Conservation (phyloP, 371 early-diverging fungal genomes). For the Furculomyces boomerangus region DNA sequence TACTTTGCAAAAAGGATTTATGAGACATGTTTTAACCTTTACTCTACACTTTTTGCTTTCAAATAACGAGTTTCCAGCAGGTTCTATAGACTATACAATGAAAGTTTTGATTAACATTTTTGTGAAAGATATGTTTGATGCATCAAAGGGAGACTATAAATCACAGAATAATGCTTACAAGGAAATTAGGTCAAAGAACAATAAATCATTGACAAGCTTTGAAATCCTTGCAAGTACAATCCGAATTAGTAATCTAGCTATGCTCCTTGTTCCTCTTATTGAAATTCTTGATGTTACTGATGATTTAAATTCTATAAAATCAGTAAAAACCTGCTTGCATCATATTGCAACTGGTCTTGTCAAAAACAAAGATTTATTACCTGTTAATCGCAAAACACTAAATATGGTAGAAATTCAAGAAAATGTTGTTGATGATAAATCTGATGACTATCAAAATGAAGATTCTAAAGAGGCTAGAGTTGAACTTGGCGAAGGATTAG, state of each 20-base stretch:
- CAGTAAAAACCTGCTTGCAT: background rate
- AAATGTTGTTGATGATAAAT: background rate
- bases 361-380: background rate
- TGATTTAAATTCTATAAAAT: background rate
- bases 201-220: background rate
- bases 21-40: conserved; percentile 80
- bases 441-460: background rate
- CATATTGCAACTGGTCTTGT: background rate
- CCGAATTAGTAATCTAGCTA: background rate
- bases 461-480: background rate
- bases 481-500: background rate
- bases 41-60: conserved; percentile 64
- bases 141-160: conserved; percentile 23
- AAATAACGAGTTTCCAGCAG: conserved; percentile 39
- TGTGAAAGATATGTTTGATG: conserved; percentile 80
- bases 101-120: conserved; percentile 46
- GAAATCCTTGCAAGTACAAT: background rate
- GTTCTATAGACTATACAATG: conserved; percentile 64
- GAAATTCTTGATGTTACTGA: background rate
- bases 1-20: conserved; percentile 68
- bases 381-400: background rate
- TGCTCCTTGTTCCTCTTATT: background rate
- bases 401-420: background rate
- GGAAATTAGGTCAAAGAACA: background rate
- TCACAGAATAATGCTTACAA: background rate